Conservation (phyloP, 2,329 filamentous ascomycete species). For the Ophiognomonia clavigignenti-juglandacearum region DNA sequence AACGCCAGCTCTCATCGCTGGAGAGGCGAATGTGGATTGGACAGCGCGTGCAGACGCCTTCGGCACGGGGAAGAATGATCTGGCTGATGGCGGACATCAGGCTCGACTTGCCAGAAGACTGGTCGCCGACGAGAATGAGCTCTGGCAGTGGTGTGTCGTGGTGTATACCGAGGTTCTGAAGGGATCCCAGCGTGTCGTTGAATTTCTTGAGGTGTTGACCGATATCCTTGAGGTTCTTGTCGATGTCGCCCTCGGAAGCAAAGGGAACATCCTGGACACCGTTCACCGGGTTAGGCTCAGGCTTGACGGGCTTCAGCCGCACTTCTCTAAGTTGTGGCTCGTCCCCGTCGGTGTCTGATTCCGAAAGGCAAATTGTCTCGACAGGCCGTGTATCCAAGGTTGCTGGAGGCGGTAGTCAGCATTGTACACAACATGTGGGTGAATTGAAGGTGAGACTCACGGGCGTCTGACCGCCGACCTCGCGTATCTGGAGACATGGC, state of each 20-base stretch:
- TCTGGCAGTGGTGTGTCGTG: constrained; percentile 69
- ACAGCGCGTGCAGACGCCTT: constrained; percentile 73
- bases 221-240: constrained; percentile 45
- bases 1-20: constrained; percentile 58
- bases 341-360: constrained; percentile 17
- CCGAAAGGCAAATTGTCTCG: not conserved
- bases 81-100: constrained; percentile 61
- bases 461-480: constrained; percentile 20
- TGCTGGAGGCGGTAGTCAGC: constrained; percentile 18
- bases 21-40: constrained; percentile 75
- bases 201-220: constrained; percentile 60
- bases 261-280: constrained; percentile 22
- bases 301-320: constrained; percentile 11
- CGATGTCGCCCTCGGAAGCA: constrained; percentile 20
- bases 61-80: constrained; percentile 65
- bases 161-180: constrained; percentile 69
- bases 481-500: constrained; percentile 6
- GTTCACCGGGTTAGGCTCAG: constrained; percentile 1
- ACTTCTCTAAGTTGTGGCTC: constrained; percentile 25
- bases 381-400: constrained; percentile 22
- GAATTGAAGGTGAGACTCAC: constrained; percentile 15
- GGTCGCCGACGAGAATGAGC: constrained; percentile 79
- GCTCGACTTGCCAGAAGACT: constrained; percentile 77
- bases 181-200: constrained; percentile 60
- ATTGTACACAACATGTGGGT: too few relatives aligned